Evolutionary conservation across 2,329 filamentous ascomycete species (phyloP), one percentile per base, ranked within the genome.

Genomic region (Pezicula carpinea): DNA sequence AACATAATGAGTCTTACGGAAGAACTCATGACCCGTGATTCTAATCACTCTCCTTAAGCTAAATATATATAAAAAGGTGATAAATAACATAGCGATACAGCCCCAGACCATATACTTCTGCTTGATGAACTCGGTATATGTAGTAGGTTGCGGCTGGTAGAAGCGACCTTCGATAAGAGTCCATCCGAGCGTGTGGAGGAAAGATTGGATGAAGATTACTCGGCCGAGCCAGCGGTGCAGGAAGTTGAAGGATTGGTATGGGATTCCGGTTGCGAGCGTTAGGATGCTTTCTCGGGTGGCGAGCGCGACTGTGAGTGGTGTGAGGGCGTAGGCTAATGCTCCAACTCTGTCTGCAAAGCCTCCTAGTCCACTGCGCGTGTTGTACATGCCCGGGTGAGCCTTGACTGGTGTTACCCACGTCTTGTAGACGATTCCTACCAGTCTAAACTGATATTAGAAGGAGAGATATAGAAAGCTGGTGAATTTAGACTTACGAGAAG

Each of bases 211-310:
- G 45, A 87, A 77, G 53, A 91, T 88, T 57, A 90, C 73, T 51
- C 85, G 84, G 6, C 87, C 86, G 0, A 83, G 69, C 86, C 86
- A 90, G 26, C 85, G 81, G 63, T 89, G 86, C 17, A 90, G 68
- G 59, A 90, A 90, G 64, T 86, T 83, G 73, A 90, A 89, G 57
- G 77, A 80, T 55, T 89, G 85, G 58, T 89, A 88, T 0, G 87
- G 85, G 0, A 90, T 72, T 1, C 87, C 86, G 0, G 85, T 90
- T 41, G 88, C 64, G 13, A 86, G 62, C 0, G 81, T 85, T 4
- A 90, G 73, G 2, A 89, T 69, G 0, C 82, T 86, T 61, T 90
- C 86, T 34, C 86, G 75, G 48, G 73, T 82, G n/a, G 78, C 74
- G 11, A 90, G 72, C 40, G 87, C 65, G 23, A 90, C 67, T 0